These are phyloP conservation scores for Yamadazyma insecticola DNA, from an alignment of 805 yeast genomes.

Conservation along the genomic window DNA sequence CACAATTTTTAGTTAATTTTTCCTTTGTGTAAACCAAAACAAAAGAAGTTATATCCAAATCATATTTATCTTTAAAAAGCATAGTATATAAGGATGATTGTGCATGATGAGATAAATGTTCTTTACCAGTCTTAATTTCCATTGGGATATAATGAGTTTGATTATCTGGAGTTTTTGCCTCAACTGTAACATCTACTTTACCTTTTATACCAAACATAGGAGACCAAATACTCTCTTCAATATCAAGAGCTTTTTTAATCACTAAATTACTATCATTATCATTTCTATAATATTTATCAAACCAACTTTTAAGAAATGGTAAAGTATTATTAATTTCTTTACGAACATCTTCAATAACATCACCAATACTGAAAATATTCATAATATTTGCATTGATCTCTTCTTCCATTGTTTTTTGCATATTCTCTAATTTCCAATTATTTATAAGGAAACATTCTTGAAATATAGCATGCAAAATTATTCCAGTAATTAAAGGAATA, in stretches of 20 bases:
- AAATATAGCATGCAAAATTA: conserved; percentile 72
- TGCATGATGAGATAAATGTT: conserved; percentile 68
- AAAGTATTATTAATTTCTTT: conserved; percentile 44
- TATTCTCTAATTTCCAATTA: conserved; percentile 32
- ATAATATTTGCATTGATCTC: conserved; percentile 41
- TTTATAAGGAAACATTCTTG: conserved; percentile 48
- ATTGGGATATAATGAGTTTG: conserved; percentile 60
- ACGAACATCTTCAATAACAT: conserved; percentile 38
- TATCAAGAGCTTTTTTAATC: conserved; percentile 57
- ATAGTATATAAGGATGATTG: conserved; percentile 82
- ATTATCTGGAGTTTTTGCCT: conserved; percentile 35
- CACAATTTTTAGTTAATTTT: conserved; percentile 50
- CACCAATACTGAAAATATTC: conserved; percentile 53
- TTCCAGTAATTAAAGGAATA: conserved; percentile 73
- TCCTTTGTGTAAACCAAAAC: conserved; percentile 71
- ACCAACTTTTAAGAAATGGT: conserved; percentile 51
- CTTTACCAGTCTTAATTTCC: conserved; percentile 85
- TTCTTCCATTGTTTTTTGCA: conserved; percentile 34
- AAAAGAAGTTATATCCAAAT: conserved; percentile 58
- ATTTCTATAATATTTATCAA: conserved; percentile 38
- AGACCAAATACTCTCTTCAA: conserved; percentile 91
- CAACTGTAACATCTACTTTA: conserved; percentile 80
- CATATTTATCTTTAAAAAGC: conserved; percentile 75
- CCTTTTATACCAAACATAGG: conserved; percentile 89
- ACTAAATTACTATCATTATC: conserved; percentile 12